phyloP scores from a whole-genome alignment of 2,329 filamentous ascomycete species.

The Cryphonectria radicalis region DNA sequence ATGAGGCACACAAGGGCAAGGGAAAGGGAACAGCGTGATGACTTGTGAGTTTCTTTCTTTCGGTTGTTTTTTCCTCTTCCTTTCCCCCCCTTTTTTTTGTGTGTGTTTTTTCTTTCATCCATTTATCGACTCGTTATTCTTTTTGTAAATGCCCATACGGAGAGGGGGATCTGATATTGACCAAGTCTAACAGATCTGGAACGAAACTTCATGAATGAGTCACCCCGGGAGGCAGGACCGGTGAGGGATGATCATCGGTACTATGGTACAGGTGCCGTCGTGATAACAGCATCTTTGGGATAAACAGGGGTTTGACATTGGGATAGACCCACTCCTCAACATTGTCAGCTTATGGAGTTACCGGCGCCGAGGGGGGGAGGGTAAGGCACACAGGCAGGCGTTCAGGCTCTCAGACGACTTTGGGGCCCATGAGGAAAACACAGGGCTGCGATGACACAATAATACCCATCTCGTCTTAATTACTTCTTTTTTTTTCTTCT shows the following conservation, averaged over 20 bases:
- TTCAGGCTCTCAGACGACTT: slow-evolving; percentile 2
- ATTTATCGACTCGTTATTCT: neutral
- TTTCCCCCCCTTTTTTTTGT: no score
- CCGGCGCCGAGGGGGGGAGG: neutral
- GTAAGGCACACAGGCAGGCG: slow-evolving; percentile 14
- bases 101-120: no score
- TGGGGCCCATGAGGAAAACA: neutral
- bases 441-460: neutral
- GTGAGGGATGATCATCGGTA: neutral
- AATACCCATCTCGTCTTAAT: slow-evolving; percentile 24
- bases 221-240: slow-evolving; percentile 12
- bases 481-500: neutral
- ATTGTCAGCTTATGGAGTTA: slow-evolving; percentile 13
- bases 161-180: neutral
- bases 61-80: neutral
- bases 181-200: neutral
- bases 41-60: slow-evolving; percentile 15
- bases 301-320: neutral
- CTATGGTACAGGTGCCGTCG: neutral
- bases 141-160: neutral
- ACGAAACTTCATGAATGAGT: neutral
- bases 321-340: slow-evolving; percentile 6
- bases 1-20: neutral
- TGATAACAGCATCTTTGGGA: neutral
- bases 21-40: slow-evolving; percentile 12